These are phyloP conservation scores for Grigorovia transvaalensis DNA, from an alignment of 805 yeast genomes.

Conservation along the genomic window DNA sequence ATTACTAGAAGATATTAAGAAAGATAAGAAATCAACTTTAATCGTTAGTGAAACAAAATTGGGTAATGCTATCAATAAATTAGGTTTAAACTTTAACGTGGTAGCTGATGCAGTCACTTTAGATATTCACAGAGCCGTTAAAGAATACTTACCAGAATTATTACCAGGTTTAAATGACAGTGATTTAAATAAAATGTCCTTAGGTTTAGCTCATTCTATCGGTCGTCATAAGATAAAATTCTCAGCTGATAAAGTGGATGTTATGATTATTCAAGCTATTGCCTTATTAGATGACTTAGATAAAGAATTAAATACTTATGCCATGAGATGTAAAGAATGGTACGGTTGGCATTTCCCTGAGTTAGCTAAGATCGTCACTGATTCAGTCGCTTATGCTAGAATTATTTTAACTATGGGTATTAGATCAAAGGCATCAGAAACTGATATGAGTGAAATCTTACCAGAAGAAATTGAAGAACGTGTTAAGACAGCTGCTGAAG, in stretches of 20 bases:
- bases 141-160: constrained; percentile 87
- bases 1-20: constrained; percentile 63
- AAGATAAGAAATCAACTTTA: constrained; percentile 75
- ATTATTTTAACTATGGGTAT: constrained; percentile 89
- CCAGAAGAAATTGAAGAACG: constrained; percentile 91
- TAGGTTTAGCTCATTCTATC: constrained; percentile 96
- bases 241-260: constrained; percentile 96
- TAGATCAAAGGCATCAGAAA: constrained; percentile 80
- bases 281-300: constrained; percentile 93
- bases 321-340: constrained; percentile 99
- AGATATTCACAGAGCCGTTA: constrained; percentile 90
- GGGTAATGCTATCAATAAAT: constrained; percentile 91
- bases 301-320: constrained; percentile 94
- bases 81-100: constrained; percentile 78
- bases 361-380: constrained; percentile 92
- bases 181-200: constrained; percentile 86
- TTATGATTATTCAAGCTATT: constrained; percentile 98
- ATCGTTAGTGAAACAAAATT: constrained; percentile 92
- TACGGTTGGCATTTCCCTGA: constrained; percentile 99
- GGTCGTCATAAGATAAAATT: constrained; percentile 98
- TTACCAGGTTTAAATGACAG: constrained; percentile 85
- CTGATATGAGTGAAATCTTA: constrained; percentile 80
- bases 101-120: constrained; percentile 91
- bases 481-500: constrained; percentile 90
- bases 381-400: constrained; percentile 93